Evolutionary conservation across 163 green algal species (phyloP).

Genomic region (Scenedesmus sp.): DNA sequence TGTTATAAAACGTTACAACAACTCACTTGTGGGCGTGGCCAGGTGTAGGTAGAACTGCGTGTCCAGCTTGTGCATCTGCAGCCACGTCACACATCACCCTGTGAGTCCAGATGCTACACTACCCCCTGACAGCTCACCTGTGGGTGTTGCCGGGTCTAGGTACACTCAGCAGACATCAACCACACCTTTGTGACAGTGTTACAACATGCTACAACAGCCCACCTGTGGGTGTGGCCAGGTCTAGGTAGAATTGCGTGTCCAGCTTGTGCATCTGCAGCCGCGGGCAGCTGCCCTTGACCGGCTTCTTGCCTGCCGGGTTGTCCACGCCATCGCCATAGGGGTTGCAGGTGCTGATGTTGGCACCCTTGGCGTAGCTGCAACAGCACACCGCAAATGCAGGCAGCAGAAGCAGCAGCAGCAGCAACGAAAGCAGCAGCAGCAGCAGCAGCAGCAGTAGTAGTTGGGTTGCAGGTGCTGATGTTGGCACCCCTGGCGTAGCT

Average conservation of each 20-base stretch:
- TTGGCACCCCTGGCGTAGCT: no score
- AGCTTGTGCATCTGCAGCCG: slow-evolving; percentile 6
- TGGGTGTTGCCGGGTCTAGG: neutral
- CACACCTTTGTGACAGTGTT: no score
- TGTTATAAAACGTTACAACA: no score
- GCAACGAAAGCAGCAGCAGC: no score
- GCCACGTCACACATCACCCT: neutral
- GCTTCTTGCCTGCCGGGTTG: neutral
- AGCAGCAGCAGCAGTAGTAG: no score
- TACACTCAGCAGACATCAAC: neutral
- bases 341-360: neutral
- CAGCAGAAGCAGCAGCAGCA: no score
- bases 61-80: slow-evolving; percentile 1
- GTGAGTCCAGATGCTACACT: no score
- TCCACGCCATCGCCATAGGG: neutral
- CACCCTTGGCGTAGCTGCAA: slow-evolving; percentile 12
- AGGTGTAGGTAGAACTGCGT: neutral
- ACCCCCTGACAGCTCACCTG: no score
- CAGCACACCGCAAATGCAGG: neutral
- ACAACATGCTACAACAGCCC: no score
- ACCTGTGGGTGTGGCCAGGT: neutral
- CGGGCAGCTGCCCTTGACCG: neutral
- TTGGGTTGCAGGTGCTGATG: no score
- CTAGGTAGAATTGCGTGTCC: neutral
- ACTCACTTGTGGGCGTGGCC: neutral